phyloP scores from a whole-genome alignment of 2,329 filamentous ascomycete genomes.

The Arthrobotrys sinensis region DNA sequence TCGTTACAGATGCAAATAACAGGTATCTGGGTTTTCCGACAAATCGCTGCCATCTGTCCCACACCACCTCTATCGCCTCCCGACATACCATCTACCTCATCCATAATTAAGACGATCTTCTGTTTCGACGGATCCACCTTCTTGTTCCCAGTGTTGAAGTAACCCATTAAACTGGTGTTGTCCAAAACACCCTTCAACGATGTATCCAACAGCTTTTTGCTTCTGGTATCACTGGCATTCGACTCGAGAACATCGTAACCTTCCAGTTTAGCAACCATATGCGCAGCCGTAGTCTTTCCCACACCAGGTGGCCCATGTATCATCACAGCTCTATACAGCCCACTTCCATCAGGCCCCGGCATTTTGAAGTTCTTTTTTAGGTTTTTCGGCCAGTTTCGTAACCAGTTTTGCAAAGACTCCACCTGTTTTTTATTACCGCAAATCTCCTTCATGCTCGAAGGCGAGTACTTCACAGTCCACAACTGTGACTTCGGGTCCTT shows the following conservation, averaged over 20 bases:
- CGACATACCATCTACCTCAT: slow-evolving; percentile 99
- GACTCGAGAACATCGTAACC: slow-evolving; percentile 94
- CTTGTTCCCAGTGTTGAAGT: slow-evolving; percentile 87
- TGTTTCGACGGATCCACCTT: slow-evolving; percentile 85
- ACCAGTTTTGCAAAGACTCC: slow-evolving; percentile 90
- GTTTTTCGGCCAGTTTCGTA: slow-evolving; percentile 83
- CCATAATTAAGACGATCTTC: slow-evolving; percentile 97
- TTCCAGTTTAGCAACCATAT: slow-evolving; percentile 91
- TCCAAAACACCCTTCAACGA: slow-evolving; percentile 92
- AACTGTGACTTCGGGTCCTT: slow-evolving; percentile 76
- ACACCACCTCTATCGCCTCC: slow-evolving; percentile 96
- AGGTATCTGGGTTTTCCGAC: slow-evolving; percentile 89
- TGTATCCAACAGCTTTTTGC: slow-evolving; percentile 93
- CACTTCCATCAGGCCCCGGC: slow-evolving; percentile 86
- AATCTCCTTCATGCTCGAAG: slow-evolving; percentile 85
- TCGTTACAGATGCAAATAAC: slow-evolving; percentile 99
- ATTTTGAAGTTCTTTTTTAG: slow-evolving; percentile 86
- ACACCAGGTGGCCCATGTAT: slow-evolving; percentile 96
- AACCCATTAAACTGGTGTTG: slow-evolving; percentile 92
- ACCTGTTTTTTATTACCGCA: slow-evolving; percentile 94
- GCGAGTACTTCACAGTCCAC: slow-evolving; percentile 96
- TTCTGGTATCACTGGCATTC: slow-evolving; percentile 95
- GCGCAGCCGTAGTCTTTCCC: slow-evolving; percentile 96
- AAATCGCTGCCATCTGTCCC: slow-evolving; percentile 91
- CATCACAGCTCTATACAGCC: slow-evolving; percentile 88